Evolutionary conservation across 257 asterid species (phyloP), one percentile per base, ranked within the genome.

Genomic region (Dorcoceras hygrometricum): DNA sequence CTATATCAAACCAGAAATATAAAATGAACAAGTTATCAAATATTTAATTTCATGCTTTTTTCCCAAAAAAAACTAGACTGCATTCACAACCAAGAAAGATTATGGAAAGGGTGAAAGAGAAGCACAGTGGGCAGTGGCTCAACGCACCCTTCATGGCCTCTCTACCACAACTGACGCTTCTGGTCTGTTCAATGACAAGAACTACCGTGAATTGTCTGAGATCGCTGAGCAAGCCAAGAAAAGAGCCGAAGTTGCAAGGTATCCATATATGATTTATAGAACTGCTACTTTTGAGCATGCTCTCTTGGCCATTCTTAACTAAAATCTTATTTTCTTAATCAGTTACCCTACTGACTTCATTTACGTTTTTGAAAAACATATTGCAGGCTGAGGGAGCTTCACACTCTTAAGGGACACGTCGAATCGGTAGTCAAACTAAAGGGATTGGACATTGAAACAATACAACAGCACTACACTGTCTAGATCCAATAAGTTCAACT

Each of bases 111-210:
- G 79, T 4, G 87, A 78, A 46, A 76, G 83, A 53, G 87, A 84
- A 71, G 90, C 87, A 53, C 86, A 81, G 65, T 83, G 88, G 88
- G 88, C 81, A 0, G 74, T 73, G 66, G 88, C 80, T 24, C 88
- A 83, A 56, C 82, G 84, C 16, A 80, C 90, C 48, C 84, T 82
- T 23, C 87, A 82, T 19, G 87, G 84, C 3, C 87, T 76, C 11
- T 70, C 83, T 8, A 73, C 77, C 8, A 46, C 54, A 18, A 23
- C 74, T 0, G 81, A 71, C 43, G 36, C 43, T 7, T 1, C 63
- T 23, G 67, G 65, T 16, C 20, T 70, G 12, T 63, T 74, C 65
- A 63, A 58, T 1, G 85, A 76, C 32, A 76, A 71, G 54, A 72
- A 68, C 79, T 80, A 79, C 60, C 65, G 74, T 20, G 85, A 82